Conservation (phyloP, 75 land plant species). For the Sequoia sempervirens region DNA sequence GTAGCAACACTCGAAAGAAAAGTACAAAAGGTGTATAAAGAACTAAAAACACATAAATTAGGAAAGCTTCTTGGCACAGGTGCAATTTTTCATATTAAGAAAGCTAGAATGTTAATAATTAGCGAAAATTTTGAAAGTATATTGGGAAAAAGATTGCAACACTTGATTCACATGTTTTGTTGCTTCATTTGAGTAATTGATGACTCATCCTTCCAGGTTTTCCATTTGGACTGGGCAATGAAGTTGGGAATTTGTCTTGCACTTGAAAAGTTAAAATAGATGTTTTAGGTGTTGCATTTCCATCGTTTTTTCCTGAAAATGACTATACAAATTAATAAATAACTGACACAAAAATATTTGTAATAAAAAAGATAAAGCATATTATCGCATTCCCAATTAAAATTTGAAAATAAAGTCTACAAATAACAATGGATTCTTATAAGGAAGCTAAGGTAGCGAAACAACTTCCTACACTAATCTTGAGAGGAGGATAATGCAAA, state of each 20-base stretch:
- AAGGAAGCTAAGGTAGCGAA: too few relatives aligned
- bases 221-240: slow-evolving; percentile 67
- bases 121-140: neutral
- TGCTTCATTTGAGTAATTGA: neutral
- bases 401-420: too few relatives aligned
- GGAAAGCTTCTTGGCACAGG: neutral
- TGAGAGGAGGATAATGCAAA: too few relatives aligned
- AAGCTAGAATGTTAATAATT: neutral
- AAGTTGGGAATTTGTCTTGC: slow-evolving; percentile 79
- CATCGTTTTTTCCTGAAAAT: too few relatives aligned
- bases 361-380: too few relatives aligned
- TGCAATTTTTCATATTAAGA: neutral
- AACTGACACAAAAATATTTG: too few relatives aligned
- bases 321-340: too few relatives aligned
- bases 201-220: slow-evolving; percentile 78
- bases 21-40: neutral
- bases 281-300: slow-evolving; percentile 61
- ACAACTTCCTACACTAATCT: too few relatives aligned
- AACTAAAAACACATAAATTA: too few relatives aligned
- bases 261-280: slow-evolving; percentile 50
- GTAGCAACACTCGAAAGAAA: neutral
- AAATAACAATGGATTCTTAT: too few relatives aligned
- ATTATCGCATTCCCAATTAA: too few relatives aligned
- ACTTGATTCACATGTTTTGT: neutral
- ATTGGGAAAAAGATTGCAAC: neutral